These are phyloP conservation scores for Cladobotryum protrusum DNA, from an alignment of 2,329 filamentous ascomycete genomes.

Conservation along the genomic window DNA sequence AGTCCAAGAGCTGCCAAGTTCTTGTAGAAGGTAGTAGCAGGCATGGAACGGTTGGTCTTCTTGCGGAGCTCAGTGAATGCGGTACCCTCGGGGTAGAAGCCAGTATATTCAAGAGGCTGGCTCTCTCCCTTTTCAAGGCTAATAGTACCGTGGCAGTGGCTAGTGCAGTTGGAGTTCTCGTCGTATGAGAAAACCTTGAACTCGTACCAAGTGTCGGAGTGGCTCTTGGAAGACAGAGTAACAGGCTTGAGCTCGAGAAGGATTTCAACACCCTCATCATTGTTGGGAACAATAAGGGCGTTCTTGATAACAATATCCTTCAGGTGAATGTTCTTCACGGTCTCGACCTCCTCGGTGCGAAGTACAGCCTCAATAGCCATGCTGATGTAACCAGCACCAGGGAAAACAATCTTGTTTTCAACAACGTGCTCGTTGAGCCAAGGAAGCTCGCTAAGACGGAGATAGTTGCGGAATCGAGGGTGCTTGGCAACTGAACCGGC, in stretches of 20 bases:
- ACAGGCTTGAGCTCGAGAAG: conserved; percentile 18
- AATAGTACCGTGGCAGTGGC: conserved; percentile 19
- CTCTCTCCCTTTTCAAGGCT: conserved; percentile 14
- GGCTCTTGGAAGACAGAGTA: conserved; percentile 16
- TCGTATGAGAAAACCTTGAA: conserved; percentile 22
- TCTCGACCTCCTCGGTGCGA: conserved; percentile 12
- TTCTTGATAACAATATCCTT: conserved; percentile 19
- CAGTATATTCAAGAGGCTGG: conserved; percentile 13
- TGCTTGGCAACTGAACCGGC: conserved; percentile 18
- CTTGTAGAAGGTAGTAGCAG: conserved; percentile 17
- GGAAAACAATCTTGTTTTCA: conserved; percentile 25
- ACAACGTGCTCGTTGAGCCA: conserved; percentile 32
- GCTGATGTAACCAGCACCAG: conserved; percentile 29
- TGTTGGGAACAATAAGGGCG: conserved; percentile 18
- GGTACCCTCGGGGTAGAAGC: conserved; percentile 9
- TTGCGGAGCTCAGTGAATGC: conserved; percentile 13
- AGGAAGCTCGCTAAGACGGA: conserved; percentile 24
- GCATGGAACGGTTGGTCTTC: conserved; percentile 18
- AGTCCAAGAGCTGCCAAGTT: conserved; percentile 19
- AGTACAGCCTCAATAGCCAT: conserved; percentile 25
- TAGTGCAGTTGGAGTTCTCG: conserved; percentile 19
- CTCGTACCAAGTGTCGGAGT: conserved; percentile 19
- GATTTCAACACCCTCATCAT: conserved; percentile 20
- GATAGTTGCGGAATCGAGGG: conserved; percentile 28
- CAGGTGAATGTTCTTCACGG: conserved; percentile 13